Evolutionary conservation across 2,329 filamentous ascomycete species (phyloP).

Genomic region (Xylaria sp.): DNA sequence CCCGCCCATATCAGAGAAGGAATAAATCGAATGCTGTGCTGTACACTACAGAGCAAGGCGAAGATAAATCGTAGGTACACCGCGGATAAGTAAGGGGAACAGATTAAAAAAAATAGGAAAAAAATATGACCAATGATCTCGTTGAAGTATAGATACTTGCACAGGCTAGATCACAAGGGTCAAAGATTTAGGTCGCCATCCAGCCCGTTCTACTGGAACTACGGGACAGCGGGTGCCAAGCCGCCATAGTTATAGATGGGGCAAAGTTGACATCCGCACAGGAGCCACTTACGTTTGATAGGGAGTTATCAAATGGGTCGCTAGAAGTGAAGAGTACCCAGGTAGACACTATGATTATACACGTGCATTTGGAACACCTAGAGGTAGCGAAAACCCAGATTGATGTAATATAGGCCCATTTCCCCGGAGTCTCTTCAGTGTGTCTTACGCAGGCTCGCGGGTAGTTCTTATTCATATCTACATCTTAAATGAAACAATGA

Average conservation of each 20-base stretch:
- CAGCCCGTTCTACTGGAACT: conserved; percentile 30
- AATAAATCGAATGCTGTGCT: too few relatives aligned
- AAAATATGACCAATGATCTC: not conserved
- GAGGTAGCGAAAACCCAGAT: too few relatives aligned
- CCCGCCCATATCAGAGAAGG: too few relatives aligned
- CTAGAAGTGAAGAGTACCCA: too few relatives aligned
- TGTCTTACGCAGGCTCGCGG: too few relatives aligned
- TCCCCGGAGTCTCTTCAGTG: too few relatives aligned
- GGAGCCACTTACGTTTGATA: too few relatives aligned
- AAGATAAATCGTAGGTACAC: not conserved
- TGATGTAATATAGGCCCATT: too few relatives aligned
- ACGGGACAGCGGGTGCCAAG: conserved; percentile 36
- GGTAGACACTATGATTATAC: too few relatives aligned
- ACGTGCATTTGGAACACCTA: too few relatives aligned
- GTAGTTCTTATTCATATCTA: not conserved
- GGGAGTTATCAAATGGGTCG: too few relatives aligned
- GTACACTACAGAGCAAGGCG: too few relatives aligned
- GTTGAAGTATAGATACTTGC: conserved; percentile 14
- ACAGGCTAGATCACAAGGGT: not conserved
- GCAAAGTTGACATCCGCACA: not conserved
- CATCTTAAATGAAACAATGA: conserved; percentile 26
- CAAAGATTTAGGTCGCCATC: conserved; percentile 20
- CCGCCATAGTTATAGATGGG: conserved; percentile 25
- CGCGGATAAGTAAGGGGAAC: not conserved
- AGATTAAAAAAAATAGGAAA: not conserved